Percentiles rank a stretch among this genome's conserved stretches.
These are phyloP conservation scores for Suillus subluteus DNA, from an alignment of 768 basidiomycete species.

Conservation along the genomic window DNA sequence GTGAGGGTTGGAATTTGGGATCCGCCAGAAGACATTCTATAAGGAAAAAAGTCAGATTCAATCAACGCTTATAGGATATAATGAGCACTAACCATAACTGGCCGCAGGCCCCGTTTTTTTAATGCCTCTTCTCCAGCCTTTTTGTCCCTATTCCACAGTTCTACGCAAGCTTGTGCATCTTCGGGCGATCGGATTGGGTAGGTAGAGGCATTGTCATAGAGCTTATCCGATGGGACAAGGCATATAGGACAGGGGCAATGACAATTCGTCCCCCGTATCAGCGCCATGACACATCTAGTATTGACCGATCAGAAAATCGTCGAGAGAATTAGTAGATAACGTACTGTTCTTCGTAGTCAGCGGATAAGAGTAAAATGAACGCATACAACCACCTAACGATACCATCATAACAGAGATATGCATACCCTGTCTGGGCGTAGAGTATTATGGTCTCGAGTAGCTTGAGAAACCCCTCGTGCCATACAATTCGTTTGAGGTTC, in stretches of 20 bases:
- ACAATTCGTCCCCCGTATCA: slow-evolving; percentile 32
- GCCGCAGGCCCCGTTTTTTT: slow-evolving; percentile 19
- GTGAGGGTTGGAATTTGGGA: slow-evolving; percentile 38
- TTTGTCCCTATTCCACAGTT: slow-evolving; percentile 20
- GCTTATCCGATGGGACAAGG: slow-evolving; percentile 33
- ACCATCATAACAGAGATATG: slow-evolving; percentile 31
- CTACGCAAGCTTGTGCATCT: slow-evolving; percentile 17
- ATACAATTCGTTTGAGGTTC: slow-evolving; percentile 38
- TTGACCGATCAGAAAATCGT: background rate
- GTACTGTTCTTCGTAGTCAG: slow-evolving; percentile 51
- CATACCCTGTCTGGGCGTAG: slow-evolving; percentile 25
- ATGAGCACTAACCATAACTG: slow-evolving; percentile 31
- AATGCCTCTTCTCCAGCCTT: slow-evolving; percentile 20
- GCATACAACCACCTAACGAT: slow-evolving; percentile 36
- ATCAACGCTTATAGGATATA: slow-evolving; percentile 14
- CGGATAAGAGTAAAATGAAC: slow-evolving; percentile 39
- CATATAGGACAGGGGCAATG: slow-evolving; percentile 42
- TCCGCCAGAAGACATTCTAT: slow-evolving; percentile 43
- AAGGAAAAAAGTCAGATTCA: too few relatives aligned
- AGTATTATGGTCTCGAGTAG: slow-evolving; percentile 31
- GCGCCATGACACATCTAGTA: slow-evolving; percentile 40
- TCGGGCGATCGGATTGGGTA: slow-evolving; percentile 14
- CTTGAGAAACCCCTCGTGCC: slow-evolving; percentile 37
- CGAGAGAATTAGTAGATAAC: slow-evolving; percentile 1
- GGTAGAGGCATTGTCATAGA: slow-evolving; percentile 20